These are phyloP conservation scores for Williopsis jadinii DNA, from an alignment of 1,139 yeast species.

Conservation along the genomic window DNA sequence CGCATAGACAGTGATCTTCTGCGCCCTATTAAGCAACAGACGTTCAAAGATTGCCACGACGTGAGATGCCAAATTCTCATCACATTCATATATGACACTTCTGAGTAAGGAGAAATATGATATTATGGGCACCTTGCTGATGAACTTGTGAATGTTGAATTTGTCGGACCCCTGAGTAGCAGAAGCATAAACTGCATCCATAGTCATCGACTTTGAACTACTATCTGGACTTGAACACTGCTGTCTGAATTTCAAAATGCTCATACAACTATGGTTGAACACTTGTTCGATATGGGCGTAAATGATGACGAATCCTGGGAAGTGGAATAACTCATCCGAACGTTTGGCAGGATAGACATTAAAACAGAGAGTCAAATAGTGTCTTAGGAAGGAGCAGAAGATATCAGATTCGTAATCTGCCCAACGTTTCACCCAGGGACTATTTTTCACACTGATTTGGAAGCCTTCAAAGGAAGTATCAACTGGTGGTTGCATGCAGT, in stretches of 20 bases:
- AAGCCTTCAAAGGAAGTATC: conserved; percentile 10
- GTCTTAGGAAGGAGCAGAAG: conserved; percentile 70
- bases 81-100: conserved; percentile 4
- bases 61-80: conserved; percentile 1
- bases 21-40: conserved; percentile 29
- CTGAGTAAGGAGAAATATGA: conserved; percentile 4
- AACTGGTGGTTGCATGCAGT: conserved; percentile 20
- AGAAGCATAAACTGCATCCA: conserved; percentile 8
- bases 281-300: conserved; percentile 31
- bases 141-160: conserved; percentile 15
- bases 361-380: conserved; percentile 34
- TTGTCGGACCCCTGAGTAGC: conserved; percentile 3
- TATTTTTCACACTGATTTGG: conserved; percentile 15
- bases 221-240: conserved; percentile 3
- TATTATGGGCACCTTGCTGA: conserved; percentile 22
- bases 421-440: conserved; percentile 62
- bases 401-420: conserved; percentile 40
- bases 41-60: conserved; percentile 24
- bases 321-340: conserved; percentile 4
- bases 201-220: conserved; percentile 7
- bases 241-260: conserved; percentile 16
- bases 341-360: background rate
- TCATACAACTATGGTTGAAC: conserved; percentile 22
- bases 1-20: conserved; percentile 28
- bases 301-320: conserved; percentile 28